phyloP scores from a whole-genome alignment of 2,329 filamentous ascomycete species.

The Metarhizium brunneum region DNA sequence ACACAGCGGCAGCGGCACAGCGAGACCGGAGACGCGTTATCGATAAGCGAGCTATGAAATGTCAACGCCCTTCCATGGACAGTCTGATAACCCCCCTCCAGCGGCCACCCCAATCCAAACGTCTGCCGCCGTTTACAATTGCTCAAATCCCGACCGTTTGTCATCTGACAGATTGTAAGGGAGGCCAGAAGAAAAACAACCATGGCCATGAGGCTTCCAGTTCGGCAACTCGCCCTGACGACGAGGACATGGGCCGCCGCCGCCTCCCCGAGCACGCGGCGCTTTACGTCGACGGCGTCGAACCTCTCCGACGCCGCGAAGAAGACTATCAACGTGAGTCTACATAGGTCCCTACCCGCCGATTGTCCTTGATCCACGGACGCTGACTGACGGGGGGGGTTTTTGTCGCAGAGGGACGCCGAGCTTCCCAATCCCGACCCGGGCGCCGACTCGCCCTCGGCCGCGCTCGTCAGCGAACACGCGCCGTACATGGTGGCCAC shows the following conservation, averaged over 20 bases:
- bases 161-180: too few species aligned
- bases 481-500: constrained; percentile 91
- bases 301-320: constrained; percentile 24
- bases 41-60: neutral
- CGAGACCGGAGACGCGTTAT: neutral
- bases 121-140: too few species aligned
- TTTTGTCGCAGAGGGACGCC: constrained; percentile 18
- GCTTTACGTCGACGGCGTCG: constrained; percentile 18
- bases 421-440: constrained; percentile 61
- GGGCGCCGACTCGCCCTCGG: constrained; percentile 61
- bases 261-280: constrained; percentile 8
- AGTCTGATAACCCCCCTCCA: neutral
- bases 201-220: constrained; percentile 31
- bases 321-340: constrained; percentile 24
- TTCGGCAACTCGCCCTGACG: constrained; percentile 24
- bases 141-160: too few species aligned
- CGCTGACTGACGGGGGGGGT: too few species aligned
- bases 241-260: constrained; percentile 12
- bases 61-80: neutral
- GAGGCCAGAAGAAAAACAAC: too few species aligned
- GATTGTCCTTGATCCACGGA: too few species aligned
- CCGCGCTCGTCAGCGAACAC: constrained; percentile 64
- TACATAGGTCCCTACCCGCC: too few species aligned
- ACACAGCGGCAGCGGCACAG: neutral
- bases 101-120: neutral